Evolutionary conservation across 768 basidiomycete genomes (phyloP).

Genomic region (Lyophyllum decastes): DNA sequence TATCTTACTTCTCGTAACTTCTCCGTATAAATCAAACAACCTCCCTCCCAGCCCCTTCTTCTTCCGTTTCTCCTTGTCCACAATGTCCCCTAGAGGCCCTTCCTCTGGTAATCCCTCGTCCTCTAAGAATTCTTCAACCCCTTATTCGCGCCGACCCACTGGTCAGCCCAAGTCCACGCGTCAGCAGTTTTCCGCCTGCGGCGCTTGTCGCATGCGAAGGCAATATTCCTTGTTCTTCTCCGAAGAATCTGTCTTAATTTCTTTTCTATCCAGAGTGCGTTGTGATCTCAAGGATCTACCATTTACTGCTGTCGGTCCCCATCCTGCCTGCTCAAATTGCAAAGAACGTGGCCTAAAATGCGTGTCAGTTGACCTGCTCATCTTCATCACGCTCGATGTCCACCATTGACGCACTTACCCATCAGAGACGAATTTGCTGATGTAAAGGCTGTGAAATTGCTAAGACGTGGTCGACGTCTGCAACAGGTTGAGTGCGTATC

Average conservation of each 20-base stretch:
- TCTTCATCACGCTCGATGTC: neutral
- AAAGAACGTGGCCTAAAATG: conserved; percentile 87
- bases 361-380: conserved; percentile 64
- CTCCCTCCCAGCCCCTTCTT: conserved; percentile 23
- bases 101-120: conserved; percentile 39
- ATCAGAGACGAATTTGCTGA: conserved; percentile 88
- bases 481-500: conserved; percentile 80
- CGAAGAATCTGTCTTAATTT: conserved; percentile 1
- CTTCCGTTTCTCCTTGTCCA: conserved; percentile 16
- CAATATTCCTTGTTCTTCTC: conserved; percentile 26
- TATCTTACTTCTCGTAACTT: conserved; percentile 30
- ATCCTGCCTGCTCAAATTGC: conserved; percentile 83
- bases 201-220: conserved; percentile 90
- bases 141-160: conserved; percentile 50
- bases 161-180: conserved; percentile 75
- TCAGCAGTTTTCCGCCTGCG: conserved; percentile 92
- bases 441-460: conserved; percentile 85
- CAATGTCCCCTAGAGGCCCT: conserved; percentile 61
- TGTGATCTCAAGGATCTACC: conserved; percentile 90
- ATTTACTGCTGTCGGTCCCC: conserved; percentile 44
- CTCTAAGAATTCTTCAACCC: conserved; percentile 34
- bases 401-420: conserved; percentile 3
- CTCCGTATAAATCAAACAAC: conserved; percentile 33
- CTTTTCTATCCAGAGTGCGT: conserved; percentile 65
- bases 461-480: conserved; percentile 74